Percentiles rank a stretch among this genome's conserved stretches.
Conservation (phyloP, 163 green algal species). For the Scenedesmus sp. region DNA sequence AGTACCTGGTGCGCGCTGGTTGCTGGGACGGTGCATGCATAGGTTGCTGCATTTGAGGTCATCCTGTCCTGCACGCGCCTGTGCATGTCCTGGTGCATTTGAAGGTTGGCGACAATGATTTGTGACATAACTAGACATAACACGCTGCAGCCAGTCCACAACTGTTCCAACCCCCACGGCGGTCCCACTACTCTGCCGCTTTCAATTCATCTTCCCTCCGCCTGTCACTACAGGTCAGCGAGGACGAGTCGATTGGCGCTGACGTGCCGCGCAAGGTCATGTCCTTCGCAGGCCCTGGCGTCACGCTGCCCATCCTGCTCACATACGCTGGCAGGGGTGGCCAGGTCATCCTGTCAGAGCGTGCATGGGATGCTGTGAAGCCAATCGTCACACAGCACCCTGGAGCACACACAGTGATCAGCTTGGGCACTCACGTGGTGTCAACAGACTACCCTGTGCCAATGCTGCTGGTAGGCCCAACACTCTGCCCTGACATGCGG, state of each 20-base stretch:
- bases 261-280: conserved; percentile 21
- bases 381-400: conserved; percentile 34
- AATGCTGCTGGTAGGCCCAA: conserved; percentile 66
- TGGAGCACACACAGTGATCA: conserved; percentile 59
- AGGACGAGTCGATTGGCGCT: neutral
- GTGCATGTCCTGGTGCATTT: too few species aligned
- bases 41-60: too few species aligned
- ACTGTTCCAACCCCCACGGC: too few species aligned
- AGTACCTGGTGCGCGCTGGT: conserved; percentile 57
- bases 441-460: conserved; percentile 58
- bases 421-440: conserved; percentile 80
- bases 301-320: conserved; percentile 41
- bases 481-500: conserved; percentile 42
- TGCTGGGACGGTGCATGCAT: neutral
- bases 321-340: conserved; percentile 41
- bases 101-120: neutral
- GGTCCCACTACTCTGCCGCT: neutral
- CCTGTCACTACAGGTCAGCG: neutral
- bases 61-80: too few species aligned
- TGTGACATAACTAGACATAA: too few species aligned
- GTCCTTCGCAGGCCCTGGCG: conserved; percentile 9
- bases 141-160: too few species aligned
- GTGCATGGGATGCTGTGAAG: conserved; percentile 45
- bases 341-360: conserved; percentile 49
- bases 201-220: neutral